phyloP scores from a whole-genome alignment of 768 basidiomycete species.

The Rhodotorula sphaerocarpa region DNA sequence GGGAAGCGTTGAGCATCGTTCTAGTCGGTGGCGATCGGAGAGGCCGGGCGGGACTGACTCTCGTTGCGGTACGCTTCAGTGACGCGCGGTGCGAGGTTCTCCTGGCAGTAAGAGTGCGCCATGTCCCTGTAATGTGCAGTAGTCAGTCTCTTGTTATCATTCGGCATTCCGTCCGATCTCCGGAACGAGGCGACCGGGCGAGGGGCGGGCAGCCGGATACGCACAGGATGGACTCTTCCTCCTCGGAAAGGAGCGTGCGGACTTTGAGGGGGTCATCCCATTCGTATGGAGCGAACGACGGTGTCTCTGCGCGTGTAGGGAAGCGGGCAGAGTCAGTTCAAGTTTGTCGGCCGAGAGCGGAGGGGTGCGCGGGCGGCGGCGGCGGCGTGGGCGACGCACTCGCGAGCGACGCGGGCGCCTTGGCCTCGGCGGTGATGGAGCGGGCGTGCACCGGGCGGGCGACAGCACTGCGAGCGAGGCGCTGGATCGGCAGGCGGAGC shows the following conservation, averaged over 20 bases:
- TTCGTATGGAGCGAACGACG: slow-evolving; percentile 42
- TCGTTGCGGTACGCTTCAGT: slow-evolving; percentile 79
- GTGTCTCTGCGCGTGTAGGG: slow-evolving; percentile 2
- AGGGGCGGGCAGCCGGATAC: not conserved
- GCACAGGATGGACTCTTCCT: slow-evolving; percentile 80
- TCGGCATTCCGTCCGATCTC: no score
- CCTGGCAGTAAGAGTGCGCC: slow-evolving; percentile 50
- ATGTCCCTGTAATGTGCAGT: slow-evolving; percentile 24
- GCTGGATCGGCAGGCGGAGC: not conserved
- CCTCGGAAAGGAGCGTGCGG: slow-evolving; percentile 66
- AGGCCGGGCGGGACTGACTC: slow-evolving; percentile 48
- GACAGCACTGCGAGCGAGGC: not conserved
- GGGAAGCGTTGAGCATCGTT: not conserved
- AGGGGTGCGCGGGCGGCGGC: not conserved
- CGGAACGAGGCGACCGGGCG: not conserved
- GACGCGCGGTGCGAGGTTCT: slow-evolving; percentile 78
- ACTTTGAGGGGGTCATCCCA: slow-evolving; percentile 67
- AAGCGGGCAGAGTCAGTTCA: not conserved
- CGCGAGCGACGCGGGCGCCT: slow-evolving; percentile 13
- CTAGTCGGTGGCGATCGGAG: not conserved
- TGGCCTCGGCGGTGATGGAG: slow-evolving; percentile 11
- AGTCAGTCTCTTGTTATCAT: no score
- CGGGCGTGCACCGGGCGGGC: not conserved
- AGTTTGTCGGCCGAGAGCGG: no score
- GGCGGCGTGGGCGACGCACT: slow-evolving; percentile 1